Base-by-base conservation (phyloP, 352 stramenopile species). In the Nothophytophthora sp. region DNA sequence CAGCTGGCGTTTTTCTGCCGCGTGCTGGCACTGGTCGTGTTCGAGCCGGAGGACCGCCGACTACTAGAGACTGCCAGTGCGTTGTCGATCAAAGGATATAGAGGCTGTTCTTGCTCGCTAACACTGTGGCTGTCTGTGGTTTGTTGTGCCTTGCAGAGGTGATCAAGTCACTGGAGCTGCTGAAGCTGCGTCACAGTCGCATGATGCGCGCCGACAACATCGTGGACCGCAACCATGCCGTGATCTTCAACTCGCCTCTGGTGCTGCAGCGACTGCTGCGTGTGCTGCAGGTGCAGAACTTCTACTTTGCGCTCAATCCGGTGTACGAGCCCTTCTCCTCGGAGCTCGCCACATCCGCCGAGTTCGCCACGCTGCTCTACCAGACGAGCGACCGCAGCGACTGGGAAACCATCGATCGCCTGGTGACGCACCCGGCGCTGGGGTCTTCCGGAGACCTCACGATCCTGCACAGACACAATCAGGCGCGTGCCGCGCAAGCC, bases 1-100 rank as follows among this genome's bases (percentile, higher is more conserved):
- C 92, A 98, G 48, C 68, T 98, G 33, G 92, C 94, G 11, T 96
- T 98, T 66, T 98, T 98, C 64, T 98, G 93, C 42, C 88, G 95
- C n/a, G 92, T 98, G 24, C 73, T 99, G 19, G 95, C 92, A 3
- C 73, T 99, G 6, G 76, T 98, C 5, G 77, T 98, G 18, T 98
- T 98, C 70, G 93, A 98, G 55, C 92, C 92, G 1, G 95, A 98
- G 61, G 95, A 98, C 55, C 83, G 95, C 13, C 81, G 96, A 27
- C 67, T 98, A 1, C 68, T 98, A 16, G 93, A 98, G 50, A 96
- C 76, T 46, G 89, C 91, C 15, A 91, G 83, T 93, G 54, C 25
- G 70, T 77, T 6, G 11, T 28, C n/a, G 12, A 8, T 9, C 11
- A 32, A 0, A n/a, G 25, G 8, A 12, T 42, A 4, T 9, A 56